These are phyloP conservation scores for Limonium bicolor DNA, from an alignment of 148 eudicot genomes.

Conservation along the genomic window DNA sequence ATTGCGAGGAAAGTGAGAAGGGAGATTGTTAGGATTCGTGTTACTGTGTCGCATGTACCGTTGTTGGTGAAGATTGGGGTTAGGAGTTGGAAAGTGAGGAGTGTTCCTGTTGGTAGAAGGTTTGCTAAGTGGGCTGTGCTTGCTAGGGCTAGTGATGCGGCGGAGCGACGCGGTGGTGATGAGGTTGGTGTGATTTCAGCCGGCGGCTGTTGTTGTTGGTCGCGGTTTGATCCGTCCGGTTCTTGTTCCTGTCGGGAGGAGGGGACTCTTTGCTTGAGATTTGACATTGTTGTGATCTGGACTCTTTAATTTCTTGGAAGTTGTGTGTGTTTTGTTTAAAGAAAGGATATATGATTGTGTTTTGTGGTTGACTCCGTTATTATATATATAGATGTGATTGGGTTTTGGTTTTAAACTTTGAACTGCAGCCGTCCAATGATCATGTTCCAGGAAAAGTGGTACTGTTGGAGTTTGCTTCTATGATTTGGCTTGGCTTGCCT, in stretches of 20 bases:
- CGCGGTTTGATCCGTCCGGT: neutral
- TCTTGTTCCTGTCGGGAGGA: no score
- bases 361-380: no score
- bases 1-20: constrained; percentile 21
- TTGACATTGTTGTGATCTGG: constrained; percentile 3
- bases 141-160: constrained; percentile 12
- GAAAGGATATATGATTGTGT: no score
- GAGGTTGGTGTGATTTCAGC: neutral
- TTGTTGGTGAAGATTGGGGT: constrained; percentile 46
- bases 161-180: neutral
- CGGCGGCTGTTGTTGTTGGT: neutral
- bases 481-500: no score
- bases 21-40: constrained; percentile 13
- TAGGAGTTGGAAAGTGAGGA: constrained; percentile 44
- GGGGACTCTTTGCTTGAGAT: constrained; percentile 5
- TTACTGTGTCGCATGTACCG: constrained; percentile 27
- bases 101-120: constrained; percentile 62
- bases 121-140: constrained; percentile 35
- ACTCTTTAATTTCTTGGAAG: no score
- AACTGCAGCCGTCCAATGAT: no score
- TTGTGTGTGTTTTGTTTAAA: no score
- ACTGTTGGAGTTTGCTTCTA: no score
- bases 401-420: no score
- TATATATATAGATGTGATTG: no score
- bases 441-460: no score